Conservation (phyloP, 768 basidiomycete genomes). For the Naematelia aurantialba region DNA sequence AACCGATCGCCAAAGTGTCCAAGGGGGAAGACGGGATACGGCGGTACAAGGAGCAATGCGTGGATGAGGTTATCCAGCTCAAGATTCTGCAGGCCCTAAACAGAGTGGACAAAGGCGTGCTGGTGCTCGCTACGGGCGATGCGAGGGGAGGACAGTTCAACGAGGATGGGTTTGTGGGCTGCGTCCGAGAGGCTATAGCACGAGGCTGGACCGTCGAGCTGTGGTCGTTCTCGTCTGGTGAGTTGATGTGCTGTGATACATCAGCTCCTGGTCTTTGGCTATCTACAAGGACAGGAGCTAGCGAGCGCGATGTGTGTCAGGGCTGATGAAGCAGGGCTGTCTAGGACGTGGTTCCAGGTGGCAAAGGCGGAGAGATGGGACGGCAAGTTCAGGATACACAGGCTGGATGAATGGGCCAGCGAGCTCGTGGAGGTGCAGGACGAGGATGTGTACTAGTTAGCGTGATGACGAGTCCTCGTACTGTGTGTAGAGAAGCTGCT, state of each 20-base stretch:
- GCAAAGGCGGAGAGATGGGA: conserved; percentile 35
- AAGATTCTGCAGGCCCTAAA: conserved; percentile 80
- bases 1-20: conserved; percentile 15
- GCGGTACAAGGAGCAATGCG: conserved; percentile 71
- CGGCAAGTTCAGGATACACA: conserved; percentile 31
- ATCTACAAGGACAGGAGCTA: too few species aligned
- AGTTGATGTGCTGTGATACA: conserved; percentile 3
- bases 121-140: conserved; percentile 90
- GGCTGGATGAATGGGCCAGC: conserved; percentile 44
- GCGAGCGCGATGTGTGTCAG: too few species aligned
- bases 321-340: conserved; percentile 22
- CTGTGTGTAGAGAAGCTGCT: too few species aligned
- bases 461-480: background rate
- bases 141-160: conserved; percentile 89
- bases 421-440: conserved; percentile 36
- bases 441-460: conserved; percentile 4
- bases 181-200: conserved; percentile 76
- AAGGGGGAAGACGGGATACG: conserved; percentile 13
- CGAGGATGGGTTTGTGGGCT: conserved; percentile 86
- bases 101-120: conserved; percentile 53
- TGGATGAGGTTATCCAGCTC: conserved; percentile 89
- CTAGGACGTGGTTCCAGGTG: conserved; percentile 38
- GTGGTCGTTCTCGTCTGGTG: conserved; percentile 79
- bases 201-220: conserved; percentile 93
- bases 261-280: too few species aligned